Percentiles rank a stretch among this genome's conserved stretches.
phyloP scores from a whole-genome alignment of 495 filamentous ascomycete genomes.

The Daldinia concentrica region DNA sequence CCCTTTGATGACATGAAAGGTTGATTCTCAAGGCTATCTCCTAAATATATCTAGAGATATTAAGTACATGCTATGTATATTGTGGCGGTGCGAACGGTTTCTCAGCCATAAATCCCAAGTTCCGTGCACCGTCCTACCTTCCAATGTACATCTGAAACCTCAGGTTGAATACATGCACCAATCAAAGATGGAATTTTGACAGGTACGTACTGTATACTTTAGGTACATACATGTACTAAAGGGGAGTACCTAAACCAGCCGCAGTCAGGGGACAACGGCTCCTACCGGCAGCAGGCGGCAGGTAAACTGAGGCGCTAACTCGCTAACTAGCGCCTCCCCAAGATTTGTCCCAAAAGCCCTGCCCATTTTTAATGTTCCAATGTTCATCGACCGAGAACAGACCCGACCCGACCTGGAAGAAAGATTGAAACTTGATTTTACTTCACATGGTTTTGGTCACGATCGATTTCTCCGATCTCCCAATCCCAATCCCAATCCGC shows the following conservation, averaged over 20 bases:
- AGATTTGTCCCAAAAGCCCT: conserved; percentile 28
- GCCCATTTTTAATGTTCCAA: conserved; percentile 30
- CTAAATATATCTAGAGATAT: not conserved
- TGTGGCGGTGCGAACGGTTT: not conserved
- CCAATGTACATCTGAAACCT: not conserved
- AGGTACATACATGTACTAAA: conserved; percentile 8
- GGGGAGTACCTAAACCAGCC: conserved; percentile 20
- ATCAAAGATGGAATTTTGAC: not conserved
- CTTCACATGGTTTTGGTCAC: conserved; percentile 27
- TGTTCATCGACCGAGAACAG: conserved; percentile 29
- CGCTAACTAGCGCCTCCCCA: conserved; percentile 38
- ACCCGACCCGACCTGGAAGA: conserved; percentile 24
- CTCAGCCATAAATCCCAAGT: not conserved
- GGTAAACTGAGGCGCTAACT: conserved; percentile 39
- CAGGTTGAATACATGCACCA: not conserved
- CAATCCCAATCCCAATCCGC: conserved; percentile 11
- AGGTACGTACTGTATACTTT: not conserved
- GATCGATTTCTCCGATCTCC: conserved; percentile 17
- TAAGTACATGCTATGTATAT: not conserved
- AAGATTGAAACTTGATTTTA: conserved; percentile 39
- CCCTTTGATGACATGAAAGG: not conserved
- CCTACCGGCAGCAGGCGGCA: conserved; percentile 41
- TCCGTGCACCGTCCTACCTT: not conserved
- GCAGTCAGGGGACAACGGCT: conserved; percentile 36
- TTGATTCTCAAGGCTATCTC: not conserved